Evolutionary conservation across 2,329 filamentous ascomycete genomes (phyloP).

Genomic region (Coniochaeta sp.): DNA sequence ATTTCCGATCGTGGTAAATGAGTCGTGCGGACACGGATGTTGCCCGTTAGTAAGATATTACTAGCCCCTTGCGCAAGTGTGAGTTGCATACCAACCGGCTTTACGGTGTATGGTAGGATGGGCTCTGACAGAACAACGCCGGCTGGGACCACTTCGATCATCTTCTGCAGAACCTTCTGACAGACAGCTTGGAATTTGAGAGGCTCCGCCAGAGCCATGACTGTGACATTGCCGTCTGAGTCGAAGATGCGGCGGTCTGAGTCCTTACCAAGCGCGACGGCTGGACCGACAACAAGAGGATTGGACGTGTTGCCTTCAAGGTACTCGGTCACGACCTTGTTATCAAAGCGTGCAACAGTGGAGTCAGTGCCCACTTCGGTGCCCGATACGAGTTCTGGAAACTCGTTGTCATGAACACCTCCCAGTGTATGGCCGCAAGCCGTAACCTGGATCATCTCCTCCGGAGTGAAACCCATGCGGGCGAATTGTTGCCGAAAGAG

Average conservation of each 20-base stretch:
- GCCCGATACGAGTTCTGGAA: slow-evolving; percentile 35
- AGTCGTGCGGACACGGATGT: slow-evolving; percentile 50
- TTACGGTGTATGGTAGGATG: slow-evolving; percentile 49
- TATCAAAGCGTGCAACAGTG: slow-evolving; percentile 40
- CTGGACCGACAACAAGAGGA: slow-evolving; percentile 45
- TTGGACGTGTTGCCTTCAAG: slow-evolving; percentile 44
- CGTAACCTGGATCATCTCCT: slow-evolving; percentile 48
- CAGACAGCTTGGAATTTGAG: slow-evolving; percentile 40
- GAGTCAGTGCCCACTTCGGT: slow-evolving; percentile 33
- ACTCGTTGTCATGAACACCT: slow-evolving; percentile 43
- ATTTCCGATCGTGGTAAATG: slow-evolving; percentile 32
- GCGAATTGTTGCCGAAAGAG: slow-evolving; percentile 44
- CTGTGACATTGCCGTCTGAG: slow-evolving; percentile 47
- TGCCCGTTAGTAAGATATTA: slow-evolving; percentile 41
- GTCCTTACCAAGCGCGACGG: slow-evolving; percentile 35
- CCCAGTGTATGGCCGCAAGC: slow-evolving; percentile 53
- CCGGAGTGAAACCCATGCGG: slow-evolving; percentile 43
- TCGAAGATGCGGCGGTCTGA: slow-evolving; percentile 50
- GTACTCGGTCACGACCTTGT: slow-evolving; percentile 48
- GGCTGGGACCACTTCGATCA: slow-evolving; percentile 52
- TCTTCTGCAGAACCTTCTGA: slow-evolving; percentile 43
- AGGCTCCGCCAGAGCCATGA: slow-evolving; percentile 36
- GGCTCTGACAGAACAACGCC: slow-evolving; percentile 41
- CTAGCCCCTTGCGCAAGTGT: slow-evolving; percentile 39
- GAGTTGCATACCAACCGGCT: slow-evolving; percentile 50